Percentiles rank a stretch among this genome's conserved stretches.
These are phyloP conservation scores for Beauveria sp. DNA, from an alignment of 2,329 filamentous ascomycete species.

Conservation along the genomic window DNA sequence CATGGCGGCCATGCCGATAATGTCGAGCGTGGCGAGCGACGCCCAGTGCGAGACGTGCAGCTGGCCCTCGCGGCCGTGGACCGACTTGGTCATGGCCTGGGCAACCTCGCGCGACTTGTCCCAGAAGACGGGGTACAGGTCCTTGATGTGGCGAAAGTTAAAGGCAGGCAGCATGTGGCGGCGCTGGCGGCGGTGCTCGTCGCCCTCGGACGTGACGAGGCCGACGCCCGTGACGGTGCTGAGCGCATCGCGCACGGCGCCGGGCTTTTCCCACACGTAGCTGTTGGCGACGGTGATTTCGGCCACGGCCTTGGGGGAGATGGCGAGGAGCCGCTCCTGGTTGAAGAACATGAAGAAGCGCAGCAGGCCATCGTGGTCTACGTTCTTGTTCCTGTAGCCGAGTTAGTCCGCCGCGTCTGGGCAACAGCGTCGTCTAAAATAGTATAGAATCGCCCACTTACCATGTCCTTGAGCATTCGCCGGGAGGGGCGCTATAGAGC, in stretches of 20 bases:
- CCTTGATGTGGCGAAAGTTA: constrained; percentile 76
- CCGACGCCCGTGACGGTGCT: constrained; percentile 61
- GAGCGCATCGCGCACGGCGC: constrained; percentile 44
- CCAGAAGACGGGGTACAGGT: constrained; percentile 82
- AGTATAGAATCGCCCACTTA: constrained; percentile 16
- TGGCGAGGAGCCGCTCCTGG: constrained; percentile 53
- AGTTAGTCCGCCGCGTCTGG: constrained; percentile 22
- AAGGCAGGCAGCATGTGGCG: constrained; percentile 78
- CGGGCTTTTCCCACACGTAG: constrained; percentile 63
- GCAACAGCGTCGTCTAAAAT: too few relatives aligned
- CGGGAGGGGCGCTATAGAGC: constrained; percentile 33
- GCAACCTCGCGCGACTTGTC: constrained; percentile 62
- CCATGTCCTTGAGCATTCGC: constrained; percentile 41
- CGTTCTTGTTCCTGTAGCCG: constrained; percentile 44
- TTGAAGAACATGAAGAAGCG: constrained; percentile 58
- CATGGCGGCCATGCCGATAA: constrained; percentile 66
- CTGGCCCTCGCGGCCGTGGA: constrained; percentile 28
- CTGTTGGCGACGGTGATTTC: constrained; percentile 62
- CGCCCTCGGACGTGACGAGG: constrained; percentile 77
- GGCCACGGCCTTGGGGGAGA: constrained; percentile 55
- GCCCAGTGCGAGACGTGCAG: constrained; percentile 57
- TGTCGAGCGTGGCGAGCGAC: constrained; percentile 63
- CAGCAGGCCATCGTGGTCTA: constrained; percentile 63
- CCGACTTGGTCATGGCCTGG: constrained; percentile 44
- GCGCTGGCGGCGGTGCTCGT: constrained; percentile 76